phyloP scores from a whole-genome alignment of 257 asterid genomes.

The Capsicum pubescens region DNA sequence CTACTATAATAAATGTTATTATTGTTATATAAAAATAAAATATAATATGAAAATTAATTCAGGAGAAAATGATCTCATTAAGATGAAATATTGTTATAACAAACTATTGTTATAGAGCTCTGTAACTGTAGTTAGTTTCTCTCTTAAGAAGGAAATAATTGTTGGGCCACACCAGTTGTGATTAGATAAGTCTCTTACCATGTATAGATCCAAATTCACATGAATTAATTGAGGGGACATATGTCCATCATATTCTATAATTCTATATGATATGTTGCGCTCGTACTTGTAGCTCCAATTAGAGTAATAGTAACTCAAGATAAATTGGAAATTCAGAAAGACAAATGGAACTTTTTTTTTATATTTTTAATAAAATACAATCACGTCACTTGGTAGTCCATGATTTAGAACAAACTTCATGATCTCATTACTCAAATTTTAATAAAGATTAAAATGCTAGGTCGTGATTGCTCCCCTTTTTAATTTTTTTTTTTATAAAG shows the following conservation, averaged over 20 bases:
- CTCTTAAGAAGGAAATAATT: neutral
- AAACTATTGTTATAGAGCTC: too few species aligned
- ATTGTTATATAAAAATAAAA: too few species aligned
- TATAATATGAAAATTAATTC: too few species aligned
- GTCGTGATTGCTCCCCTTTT: neutral
- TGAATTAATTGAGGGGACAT: slow-evolving; percentile 28
- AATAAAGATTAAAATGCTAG: neutral
- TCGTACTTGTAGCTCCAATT: neutral
- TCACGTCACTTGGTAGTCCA: neutral
- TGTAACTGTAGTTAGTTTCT: neutral
- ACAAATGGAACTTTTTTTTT: neutral
- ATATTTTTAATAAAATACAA: too few species aligned
- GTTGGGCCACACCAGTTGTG: neutral
- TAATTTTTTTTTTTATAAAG: neutral
- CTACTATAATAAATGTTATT: too few species aligned
- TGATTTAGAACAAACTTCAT: neutral
- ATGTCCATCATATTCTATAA: neutral
- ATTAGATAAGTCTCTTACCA: slow-evolving; percentile 6
- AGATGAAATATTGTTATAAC: too few species aligned
- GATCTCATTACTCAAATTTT: neutral
- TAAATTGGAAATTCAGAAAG: neutral
- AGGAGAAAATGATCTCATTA: too few species aligned
- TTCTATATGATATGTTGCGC: neutral
- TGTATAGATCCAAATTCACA: slow-evolving; percentile 25
- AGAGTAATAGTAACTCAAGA: neutral